phyloP scores from a whole-genome alignment of 1,284 basidiomycete genomes.

The Chiua sp. region DNA sequence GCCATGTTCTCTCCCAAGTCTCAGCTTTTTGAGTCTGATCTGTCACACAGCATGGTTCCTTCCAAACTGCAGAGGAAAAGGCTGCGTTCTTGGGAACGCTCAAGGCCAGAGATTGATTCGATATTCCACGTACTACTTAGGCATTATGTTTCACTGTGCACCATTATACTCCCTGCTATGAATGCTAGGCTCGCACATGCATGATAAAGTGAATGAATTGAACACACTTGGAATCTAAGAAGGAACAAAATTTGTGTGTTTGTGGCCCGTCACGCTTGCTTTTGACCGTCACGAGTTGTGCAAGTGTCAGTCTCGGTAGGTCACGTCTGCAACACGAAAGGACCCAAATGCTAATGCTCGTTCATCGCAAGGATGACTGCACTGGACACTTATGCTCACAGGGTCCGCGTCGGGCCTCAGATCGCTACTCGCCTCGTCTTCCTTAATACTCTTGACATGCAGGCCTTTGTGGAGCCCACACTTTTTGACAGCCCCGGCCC shows the following conservation, averaged over 20 bases:
- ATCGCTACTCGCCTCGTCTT: constrained; percentile 35
- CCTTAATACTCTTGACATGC: constrained; percentile 19
- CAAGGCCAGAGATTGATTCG: constrained; percentile 73
- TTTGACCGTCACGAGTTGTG: constrained; percentile 19
- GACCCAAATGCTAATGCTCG: constrained; percentile 3
- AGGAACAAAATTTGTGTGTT: constrained; percentile 7
- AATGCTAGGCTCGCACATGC: constrained; percentile 36
- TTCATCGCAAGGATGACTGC: constrained; percentile 66
- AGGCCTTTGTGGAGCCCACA: constrained; percentile 14
- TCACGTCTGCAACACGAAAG: constrained; percentile 3
- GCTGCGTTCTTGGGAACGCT: constrained; percentile 92
- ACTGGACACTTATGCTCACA: constrained; percentile 76
- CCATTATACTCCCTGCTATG: constrained; percentile 43
- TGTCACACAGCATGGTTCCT: constrained; percentile 78
- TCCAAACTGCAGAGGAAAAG: constrained; percentile 98
- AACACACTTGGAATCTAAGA: background rate
- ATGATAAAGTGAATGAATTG: background rate
- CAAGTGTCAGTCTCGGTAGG: constrained; percentile 59
- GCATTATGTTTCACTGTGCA: constrained; percentile 42
- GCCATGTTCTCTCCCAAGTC: background rate
- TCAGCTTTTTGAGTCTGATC: constrained; percentile 8
- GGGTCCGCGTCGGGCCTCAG: constrained; percentile 74
- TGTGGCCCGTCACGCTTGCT: background rate
- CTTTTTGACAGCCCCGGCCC: constrained; percentile 2
- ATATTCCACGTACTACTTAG: constrained; percentile 35